A percentile compares a stretch with the other conserved stretches of the same genome.
These are phyloP conservation scores for Lepidium aucheri DNA, from an alignment of 345 rosid genomes.

Conservation along the genomic window DNA sequence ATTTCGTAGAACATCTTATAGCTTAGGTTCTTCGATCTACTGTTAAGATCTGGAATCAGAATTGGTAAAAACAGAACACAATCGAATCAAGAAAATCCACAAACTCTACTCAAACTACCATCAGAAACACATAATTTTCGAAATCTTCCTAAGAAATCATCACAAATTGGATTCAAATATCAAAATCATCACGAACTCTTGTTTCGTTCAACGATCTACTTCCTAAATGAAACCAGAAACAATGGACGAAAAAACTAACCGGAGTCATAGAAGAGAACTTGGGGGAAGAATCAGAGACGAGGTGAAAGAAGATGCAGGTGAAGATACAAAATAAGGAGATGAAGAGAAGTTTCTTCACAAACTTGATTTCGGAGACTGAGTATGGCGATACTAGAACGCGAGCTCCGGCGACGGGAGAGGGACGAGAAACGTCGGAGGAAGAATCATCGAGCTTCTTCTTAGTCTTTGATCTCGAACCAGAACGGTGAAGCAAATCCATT, in stretches of 20 bases:
- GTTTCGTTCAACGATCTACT: background rate
- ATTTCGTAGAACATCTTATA: conserved; percentile 43
- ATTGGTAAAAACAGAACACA: background rate
- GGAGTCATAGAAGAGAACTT: no score
- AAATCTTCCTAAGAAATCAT: background rate
- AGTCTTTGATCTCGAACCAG: conserved; percentile 3
- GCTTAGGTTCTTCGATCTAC: conserved; percentile 34
- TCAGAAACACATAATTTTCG: background rate
- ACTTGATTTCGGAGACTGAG: conserved; percentile 15
- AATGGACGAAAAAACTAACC: no score
- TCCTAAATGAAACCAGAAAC: background rate
- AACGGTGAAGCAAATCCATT: conserved; percentile 20
- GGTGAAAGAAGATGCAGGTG: background rate
- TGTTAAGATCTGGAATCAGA: background rate
- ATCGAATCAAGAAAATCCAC: background rate
- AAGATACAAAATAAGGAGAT: conserved; percentile 25
- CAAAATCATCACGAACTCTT: background rate
- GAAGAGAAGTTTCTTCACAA: conserved; percentile 14
- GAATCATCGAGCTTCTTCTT: background rate
- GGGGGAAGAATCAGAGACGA: no score
- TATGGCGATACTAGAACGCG: conserved; percentile 3
- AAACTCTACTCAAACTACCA: background rate
- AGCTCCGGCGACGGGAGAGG: background rate
- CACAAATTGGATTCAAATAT: background rate
- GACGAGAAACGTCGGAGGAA: background rate